A percentile compares a stretch with the other conserved stretches of the same genome.
phyloP scores from a whole-genome alignment of 1,139 yeast species.

The Hemisphaericaspora lyxosophila region DNA sequence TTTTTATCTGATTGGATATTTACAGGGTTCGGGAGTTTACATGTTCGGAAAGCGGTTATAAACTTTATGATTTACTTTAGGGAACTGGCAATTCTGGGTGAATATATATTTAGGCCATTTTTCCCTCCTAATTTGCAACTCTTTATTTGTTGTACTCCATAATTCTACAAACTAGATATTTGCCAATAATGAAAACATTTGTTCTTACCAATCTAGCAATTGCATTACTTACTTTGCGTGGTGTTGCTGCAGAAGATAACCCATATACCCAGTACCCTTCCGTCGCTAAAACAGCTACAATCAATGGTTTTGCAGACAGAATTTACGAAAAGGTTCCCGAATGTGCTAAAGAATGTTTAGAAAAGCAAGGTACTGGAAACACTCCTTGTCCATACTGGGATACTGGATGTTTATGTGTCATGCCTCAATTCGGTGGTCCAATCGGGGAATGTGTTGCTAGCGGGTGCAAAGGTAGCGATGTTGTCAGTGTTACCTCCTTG shows the following conservation, averaged over 20 bases:
- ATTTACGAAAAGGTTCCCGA: constrained; percentile 25
- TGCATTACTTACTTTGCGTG: background rate
- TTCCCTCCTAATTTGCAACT: too few relatives aligned
- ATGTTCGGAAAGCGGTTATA: too few relatives aligned
- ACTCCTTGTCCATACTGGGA: constrained; percentile 42
- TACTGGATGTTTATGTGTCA: constrained; percentile 38
- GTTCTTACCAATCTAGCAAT: background rate
- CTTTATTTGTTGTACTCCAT: too few relatives aligned
- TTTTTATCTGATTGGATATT: too few relatives aligned
- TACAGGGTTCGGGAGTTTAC: too few relatives aligned
- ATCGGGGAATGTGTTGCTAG: constrained; percentile 33
- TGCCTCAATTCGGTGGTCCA: constrained; percentile 28
- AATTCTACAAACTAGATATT: too few relatives aligned
- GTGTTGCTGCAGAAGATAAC: background rate
- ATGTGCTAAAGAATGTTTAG: constrained; percentile 31
- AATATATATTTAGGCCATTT: too few relatives aligned
- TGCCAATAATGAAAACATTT: constrained; percentile 1
- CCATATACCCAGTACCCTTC: constrained; percentile 27
- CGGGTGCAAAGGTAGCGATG: constrained; percentile 25
- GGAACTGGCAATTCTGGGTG: too few relatives aligned
- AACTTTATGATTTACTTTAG: too few relatives aligned
- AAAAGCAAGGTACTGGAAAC: constrained; percentile 25
- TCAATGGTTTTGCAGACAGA: constrained; percentile 41
- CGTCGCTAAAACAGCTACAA: constrained; percentile 35
- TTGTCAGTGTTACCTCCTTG: constrained; percentile 21